phyloP scores from a whole-genome alignment of 1,284 basidiomycete species.

The Prillingera fragicola region DNA sequence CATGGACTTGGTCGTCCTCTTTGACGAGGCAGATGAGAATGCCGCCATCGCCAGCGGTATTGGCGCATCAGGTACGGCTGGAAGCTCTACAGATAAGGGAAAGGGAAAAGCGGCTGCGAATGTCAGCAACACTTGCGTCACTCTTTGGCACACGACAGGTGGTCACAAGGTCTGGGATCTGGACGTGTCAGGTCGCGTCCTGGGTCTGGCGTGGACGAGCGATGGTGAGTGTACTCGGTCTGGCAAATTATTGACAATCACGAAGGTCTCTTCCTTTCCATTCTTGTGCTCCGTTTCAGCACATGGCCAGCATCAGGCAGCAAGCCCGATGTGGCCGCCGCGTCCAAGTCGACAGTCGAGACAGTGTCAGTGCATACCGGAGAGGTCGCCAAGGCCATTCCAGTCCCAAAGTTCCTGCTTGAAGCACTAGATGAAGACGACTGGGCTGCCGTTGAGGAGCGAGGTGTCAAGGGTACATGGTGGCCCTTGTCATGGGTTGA shows the following conservation, averaged over 20 bases:
- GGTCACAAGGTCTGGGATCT: slow-evolving; percentile 42
- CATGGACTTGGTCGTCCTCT: slow-evolving; percentile 42
- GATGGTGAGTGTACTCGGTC: slow-evolving; percentile 27
- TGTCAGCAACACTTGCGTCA: slow-evolving; percentile 15
- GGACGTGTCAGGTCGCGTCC: slow-evolving; percentile 23
- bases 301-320: slow-evolving; percentile 2
- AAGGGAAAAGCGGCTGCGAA: slow-evolving; percentile 18
- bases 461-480: slow-evolving; percentile 1
- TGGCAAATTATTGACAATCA: background rate
- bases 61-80: background rate
- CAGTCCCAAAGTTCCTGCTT: slow-evolving; percentile 6
- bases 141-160: slow-evolving; percentile 31
- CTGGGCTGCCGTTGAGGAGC: background rate
- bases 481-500: slow-evolving; percentile 14
- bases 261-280: slow-evolving; percentile 31
- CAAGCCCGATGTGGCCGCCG: background rate
- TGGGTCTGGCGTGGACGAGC: slow-evolving; percentile 37
- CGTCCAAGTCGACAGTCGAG: slow-evolving; percentile 15
- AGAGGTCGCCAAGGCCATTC: slow-evolving; percentile 18
- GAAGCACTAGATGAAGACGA: background rate
- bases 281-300: slow-evolving; percentile 18
- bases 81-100: slow-evolving; percentile 5
- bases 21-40: slow-evolving; percentile 9
- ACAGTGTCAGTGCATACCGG: slow-evolving; percentile 41
- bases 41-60: background rate